phyloP scores from a whole-genome alignment of 768 basidiomycete genomes.

The Chalciporus chontae region DNA sequence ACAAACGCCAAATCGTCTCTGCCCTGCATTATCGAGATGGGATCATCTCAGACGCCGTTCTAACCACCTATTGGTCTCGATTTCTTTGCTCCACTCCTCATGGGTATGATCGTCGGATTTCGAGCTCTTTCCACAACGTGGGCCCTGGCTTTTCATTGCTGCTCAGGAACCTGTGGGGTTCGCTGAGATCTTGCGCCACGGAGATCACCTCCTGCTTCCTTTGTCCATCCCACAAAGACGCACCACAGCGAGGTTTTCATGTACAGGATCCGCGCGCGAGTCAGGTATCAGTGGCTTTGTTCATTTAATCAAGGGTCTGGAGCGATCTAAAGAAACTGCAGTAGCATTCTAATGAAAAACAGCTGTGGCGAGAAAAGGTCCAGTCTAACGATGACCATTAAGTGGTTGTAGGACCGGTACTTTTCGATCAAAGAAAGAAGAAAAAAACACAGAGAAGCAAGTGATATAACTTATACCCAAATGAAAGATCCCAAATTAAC shows the following conservation, averaged over 20 bases:
- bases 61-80: not conserved
- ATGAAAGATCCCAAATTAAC: constrained; percentile 21
- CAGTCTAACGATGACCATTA: constrained; percentile 13
- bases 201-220: constrained; percentile 7
- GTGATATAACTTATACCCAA: constrained; percentile 29
- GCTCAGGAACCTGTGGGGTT: constrained; percentile 12
- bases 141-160: not conserved
- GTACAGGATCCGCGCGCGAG: constrained; percentile 2
- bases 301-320: constrained; percentile 15
- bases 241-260: not conserved
- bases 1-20: not conserved
- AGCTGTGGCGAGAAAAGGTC: constrained; percentile 7
- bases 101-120: constrained; percentile 7
- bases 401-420: constrained; percentile 14
- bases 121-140: constrained; percentile 15
- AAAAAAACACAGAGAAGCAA: constrained; percentile 5
- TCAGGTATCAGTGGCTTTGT: constrained; percentile 7
- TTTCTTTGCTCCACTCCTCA: constrained; percentile 15
- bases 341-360: constrained; percentile 12
- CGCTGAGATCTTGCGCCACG: constrained; percentile 26
- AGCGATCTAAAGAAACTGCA: constrained; percentile 5
- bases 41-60: not conserved
- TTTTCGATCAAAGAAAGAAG: constrained; percentile 17
- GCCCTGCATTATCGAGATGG: not conserved
- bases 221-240: not conserved